These are phyloP conservation scores for Paraurostyla sp. DNA, from an alignment of 73 alveolate genomes.

Conservation along the genomic window DNA sequence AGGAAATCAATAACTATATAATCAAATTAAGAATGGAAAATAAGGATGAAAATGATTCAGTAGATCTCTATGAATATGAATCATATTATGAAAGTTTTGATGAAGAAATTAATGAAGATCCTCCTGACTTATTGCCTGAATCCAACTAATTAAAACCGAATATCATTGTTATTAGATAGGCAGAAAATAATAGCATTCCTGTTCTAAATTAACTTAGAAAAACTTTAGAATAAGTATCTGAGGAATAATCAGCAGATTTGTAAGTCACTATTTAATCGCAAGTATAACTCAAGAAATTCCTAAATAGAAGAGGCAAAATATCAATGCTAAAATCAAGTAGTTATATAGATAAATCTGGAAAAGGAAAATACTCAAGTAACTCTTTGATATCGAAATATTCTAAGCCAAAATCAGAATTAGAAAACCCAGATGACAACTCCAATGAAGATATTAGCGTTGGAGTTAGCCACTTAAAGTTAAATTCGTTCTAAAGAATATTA, in stretches of 20 bases:
- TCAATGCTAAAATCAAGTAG: background rate
- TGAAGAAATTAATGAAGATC: background rate
- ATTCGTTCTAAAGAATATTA: no score
- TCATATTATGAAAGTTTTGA: background rate
- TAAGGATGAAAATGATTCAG: background rate
- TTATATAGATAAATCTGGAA: background rate
- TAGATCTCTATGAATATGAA: background rate
- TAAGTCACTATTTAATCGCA: slow-evolving; percentile 3
- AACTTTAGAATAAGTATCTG: slow-evolving; percentile 10
- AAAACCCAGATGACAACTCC: background rate
- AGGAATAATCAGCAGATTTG: slow-evolving; percentile 8
- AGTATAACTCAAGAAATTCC: background rate
- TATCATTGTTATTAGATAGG: background rate
- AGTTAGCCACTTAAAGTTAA: no score
- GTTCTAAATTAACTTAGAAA: background rate
- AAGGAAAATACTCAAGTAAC: background rate
- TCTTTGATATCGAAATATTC: slow-evolving; percentile 1
- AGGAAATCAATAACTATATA: slow-evolving; percentile 2
- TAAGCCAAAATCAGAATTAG: background rate
- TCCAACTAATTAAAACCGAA: background rate
- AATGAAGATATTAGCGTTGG: background rate
- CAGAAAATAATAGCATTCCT: no score
- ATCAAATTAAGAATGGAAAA: background rate
- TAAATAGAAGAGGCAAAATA: background rate
- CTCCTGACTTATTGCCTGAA: background rate